These are phyloP conservation scores for Silene coronaria DNA, from an alignment of 179 eudicot genomes.

Conservation along the genomic window DNA sequence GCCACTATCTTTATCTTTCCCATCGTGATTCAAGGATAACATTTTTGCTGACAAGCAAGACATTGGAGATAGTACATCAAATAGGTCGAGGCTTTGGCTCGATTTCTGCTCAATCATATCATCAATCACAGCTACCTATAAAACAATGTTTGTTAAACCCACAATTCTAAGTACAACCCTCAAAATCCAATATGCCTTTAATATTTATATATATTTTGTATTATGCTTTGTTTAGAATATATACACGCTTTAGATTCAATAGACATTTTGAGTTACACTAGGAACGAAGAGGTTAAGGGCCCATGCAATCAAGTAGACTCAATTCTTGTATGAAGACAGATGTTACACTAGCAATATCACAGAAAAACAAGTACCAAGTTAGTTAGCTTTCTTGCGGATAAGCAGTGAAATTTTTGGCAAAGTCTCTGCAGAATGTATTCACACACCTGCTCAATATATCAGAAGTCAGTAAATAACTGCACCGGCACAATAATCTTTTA, in stretches of 20 bases:
- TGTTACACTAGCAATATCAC: not conserved
- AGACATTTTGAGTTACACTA: not conserved
- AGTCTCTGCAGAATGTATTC: slow-evolving; percentile 49
- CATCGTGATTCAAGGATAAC: slow-evolving; percentile 29
- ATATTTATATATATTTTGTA: not conserved
- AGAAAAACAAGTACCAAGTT: slow-evolving; percentile 51
- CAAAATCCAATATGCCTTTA: not conserved
- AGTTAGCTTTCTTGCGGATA: slow-evolving; percentile 49
- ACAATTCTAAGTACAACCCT: not conserved
- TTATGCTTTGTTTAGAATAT: not conserved
- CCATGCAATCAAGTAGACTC: not conserved
- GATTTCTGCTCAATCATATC: slow-evolving; percentile 42
- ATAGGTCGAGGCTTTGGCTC: slow-evolving; percentile 42
- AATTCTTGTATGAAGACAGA: not conserved
- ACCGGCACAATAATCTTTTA: not conserved
- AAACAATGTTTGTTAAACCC: slow-evolving; percentile 17
- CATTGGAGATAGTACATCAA: slow-evolving; percentile 47
- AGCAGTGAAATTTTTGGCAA: slow-evolving; percentile 69
- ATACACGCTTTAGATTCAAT: not conserved
- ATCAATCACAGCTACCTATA: slow-evolving; percentile 56
- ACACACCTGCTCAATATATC: slow-evolving; percentile 37
- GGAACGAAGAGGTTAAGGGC: not conserved
- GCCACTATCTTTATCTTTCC: slow-evolving; percentile 28
- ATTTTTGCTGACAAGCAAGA: slow-evolving; percentile 44
- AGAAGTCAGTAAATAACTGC: not conserved